These are phyloP conservation scores for Elsinoe australis DNA, from an alignment of 2,329 filamentous ascomycete species.

Conservation along the genomic window DNA sequence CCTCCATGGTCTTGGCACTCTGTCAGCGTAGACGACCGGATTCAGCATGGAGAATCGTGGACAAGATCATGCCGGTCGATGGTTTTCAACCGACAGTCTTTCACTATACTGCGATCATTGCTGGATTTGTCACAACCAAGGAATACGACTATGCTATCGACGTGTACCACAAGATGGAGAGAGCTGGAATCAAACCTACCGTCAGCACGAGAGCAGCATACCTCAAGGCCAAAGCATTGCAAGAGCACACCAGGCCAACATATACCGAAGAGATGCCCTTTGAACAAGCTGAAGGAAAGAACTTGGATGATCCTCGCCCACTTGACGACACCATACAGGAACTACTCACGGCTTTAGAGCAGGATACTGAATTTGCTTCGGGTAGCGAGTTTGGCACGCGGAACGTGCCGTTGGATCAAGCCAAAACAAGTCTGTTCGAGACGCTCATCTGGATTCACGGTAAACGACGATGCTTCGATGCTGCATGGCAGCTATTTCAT, in stretches of 20 bases:
- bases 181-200: constrained; percentile 33
- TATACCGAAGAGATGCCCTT: background rate
- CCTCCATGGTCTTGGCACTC: constrained; percentile 53
- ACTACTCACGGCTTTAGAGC: constrained; percentile 21
- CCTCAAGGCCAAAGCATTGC: constrained; percentile 30
- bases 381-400: constrained; percentile 9
- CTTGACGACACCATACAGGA: constrained; percentile 34
- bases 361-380: constrained; percentile 22
- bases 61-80: constrained; percentile 43
- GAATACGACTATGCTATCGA: constrained; percentile 42
- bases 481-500: constrained; percentile 48
- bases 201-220: constrained; percentile 39
- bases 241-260: constrained; percentile 28
- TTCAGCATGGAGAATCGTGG: constrained; percentile 48
- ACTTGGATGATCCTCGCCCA: constrained; percentile 30
- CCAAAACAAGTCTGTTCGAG: constrained; percentile 7
- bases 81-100: constrained; percentile 39
- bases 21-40: constrained; percentile 46
- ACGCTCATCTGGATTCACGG: constrained; percentile 49
- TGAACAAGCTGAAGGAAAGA: constrained; percentile 32
- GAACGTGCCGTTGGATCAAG: background rate
- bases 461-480: constrained; percentile 37
- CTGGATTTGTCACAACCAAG: constrained; percentile 38
- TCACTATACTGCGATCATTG: constrained; percentile 49
- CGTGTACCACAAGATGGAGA: constrained; percentile 42